phyloP scores from a whole-genome alignment of 1,284 basidiomycete genomes.

The Sanghuangporus baumii region DNA sequence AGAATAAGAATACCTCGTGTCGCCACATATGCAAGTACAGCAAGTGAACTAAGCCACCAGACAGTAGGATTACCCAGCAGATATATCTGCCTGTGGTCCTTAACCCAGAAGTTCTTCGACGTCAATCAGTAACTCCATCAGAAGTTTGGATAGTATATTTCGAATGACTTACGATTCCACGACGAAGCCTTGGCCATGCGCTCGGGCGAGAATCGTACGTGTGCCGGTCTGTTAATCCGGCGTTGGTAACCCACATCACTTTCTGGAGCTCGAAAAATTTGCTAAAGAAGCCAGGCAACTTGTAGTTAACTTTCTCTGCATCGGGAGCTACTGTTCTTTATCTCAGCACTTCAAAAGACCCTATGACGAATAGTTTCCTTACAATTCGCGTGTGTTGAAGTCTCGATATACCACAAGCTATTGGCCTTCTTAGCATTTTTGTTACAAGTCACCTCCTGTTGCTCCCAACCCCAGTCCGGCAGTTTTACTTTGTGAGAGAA shows the following conservation, averaged over 20 bases:
- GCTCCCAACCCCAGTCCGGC: constrained; percentile 96
- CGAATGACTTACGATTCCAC: constrained; percentile 78
- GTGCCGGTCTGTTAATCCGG: constrained; percentile 91
- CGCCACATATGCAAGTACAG: constrained; percentile 63
- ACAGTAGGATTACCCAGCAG: constrained; percentile 91
- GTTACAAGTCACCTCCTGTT: constrained; percentile 98
- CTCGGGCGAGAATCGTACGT: constrained; percentile 90
- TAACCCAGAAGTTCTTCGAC: constrained; percentile 92
- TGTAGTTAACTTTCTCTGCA: constrained; percentile 85
- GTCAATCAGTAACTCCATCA: constrained; percentile 6
- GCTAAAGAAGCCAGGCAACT: constrained; percentile 76
- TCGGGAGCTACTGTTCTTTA: constrained; percentile 52
- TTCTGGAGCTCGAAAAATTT: constrained; percentile 92
- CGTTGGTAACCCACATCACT: constrained; percentile 99
- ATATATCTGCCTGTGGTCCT: constrained; percentile 93
- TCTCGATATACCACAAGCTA: constrained; percentile 95
- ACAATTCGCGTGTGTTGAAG: constrained; percentile 73
- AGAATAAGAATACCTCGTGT: constrained; percentile 79
- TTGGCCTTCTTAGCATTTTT: constrained; percentile 91
- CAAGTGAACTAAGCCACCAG: constrained; percentile 81
- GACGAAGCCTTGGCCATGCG: constrained; percentile 82
- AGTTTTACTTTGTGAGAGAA: constrained; percentile 98
- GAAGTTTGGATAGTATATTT: not conserved
- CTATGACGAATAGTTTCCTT: constrained; percentile 30
- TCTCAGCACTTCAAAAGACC: not conserved